Conservation (phyloP, 2,329 filamentous ascomycete species). For the Tolypocladium tropicale region DNA sequence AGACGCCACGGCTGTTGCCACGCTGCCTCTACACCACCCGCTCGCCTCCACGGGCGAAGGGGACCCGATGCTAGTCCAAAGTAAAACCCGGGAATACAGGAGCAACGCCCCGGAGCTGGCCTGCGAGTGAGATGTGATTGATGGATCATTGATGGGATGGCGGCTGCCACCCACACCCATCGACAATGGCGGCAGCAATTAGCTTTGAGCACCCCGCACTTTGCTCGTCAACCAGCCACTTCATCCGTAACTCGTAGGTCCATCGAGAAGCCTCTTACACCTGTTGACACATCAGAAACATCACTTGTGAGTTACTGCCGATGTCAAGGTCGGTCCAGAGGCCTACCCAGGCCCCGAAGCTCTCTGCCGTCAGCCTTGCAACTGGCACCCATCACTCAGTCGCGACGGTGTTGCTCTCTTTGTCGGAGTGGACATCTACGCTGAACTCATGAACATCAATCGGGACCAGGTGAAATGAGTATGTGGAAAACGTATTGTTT, state of each 20-base stretch:
- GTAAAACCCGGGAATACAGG: not conserved
- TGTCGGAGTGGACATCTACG: no score
- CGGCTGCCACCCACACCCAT: not conserved
- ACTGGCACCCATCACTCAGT: not conserved
- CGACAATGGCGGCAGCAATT: no score
- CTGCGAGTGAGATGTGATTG: not conserved
- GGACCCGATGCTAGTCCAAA: not conserved
- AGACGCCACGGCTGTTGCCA: not conserved
- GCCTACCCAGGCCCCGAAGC: no score
- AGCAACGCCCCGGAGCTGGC: not conserved
- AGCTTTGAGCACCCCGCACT: not conserved
- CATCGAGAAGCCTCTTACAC: not conserved
- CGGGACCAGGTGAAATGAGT: not conserved
- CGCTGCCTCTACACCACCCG: not conserved
- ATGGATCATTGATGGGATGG: no score
- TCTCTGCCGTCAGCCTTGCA: not conserved
- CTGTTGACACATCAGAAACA: not conserved
- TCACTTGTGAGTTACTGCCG: not conserved
- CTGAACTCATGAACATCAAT: not conserved
- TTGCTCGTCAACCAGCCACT: not conserved
- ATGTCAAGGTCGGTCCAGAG: not conserved
- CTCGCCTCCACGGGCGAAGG: not conserved
- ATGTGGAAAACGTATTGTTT: not conserved
- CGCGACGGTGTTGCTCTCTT: not conserved
- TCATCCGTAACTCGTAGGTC: no score